A percentile compares a stretch with the other conserved stretches of the same genome.
These are phyloP conservation scores for Penicillium arizonense DNA, from an alignment of 495 filamentous ascomycete species.

Conservation along the genomic window DNA sequence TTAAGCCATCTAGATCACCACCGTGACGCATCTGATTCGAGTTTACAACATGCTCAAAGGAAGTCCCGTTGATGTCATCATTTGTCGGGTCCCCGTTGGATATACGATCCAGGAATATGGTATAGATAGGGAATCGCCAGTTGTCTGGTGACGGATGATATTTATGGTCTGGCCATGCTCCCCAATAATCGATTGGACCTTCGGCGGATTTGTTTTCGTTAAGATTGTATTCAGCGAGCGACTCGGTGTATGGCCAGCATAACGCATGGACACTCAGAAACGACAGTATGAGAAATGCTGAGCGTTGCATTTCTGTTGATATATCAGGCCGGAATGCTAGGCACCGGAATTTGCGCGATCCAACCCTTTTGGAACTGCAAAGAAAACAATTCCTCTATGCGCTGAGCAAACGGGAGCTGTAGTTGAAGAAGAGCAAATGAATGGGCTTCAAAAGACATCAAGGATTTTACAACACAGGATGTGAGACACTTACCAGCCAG, in stretches of 20 bases:
- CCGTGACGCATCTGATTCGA: conserved; percentile 41
- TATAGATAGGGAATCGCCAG: conserved; percentile 44
- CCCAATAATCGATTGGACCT: conserved; percentile 36
- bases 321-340: conserved; percentile 1
- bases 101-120: conserved; percentile 39
- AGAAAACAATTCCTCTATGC: too few species aligned
- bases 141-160: conserved; percentile 41
- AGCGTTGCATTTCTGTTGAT: conserved; percentile 11
- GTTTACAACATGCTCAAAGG: conserved; percentile 32
- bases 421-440: too few species aligned
- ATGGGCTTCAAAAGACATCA: too few species aligned
- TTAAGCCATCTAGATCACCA: conserved; percentile 34
- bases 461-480: too few species aligned
- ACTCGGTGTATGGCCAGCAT: conserved; percentile 16
- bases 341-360: conserved; percentile 1
- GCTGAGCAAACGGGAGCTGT: too few species aligned
- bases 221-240: conserved; percentile 32
- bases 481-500: too few species aligned
- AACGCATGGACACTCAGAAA: conserved; percentile 13
- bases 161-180: conserved; percentile 36
- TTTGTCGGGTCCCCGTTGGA: conserved; percentile 35
- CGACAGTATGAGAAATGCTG: conserved; percentile 12
- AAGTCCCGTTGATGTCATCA: conserved; percentile 16
- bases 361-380: neutral
- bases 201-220: conserved; percentile 37